These are phyloP conservation scores for Venturia aucupariae DNA, from an alignment of 2,329 filamentous ascomycete species.

Conservation along the genomic window DNA sequence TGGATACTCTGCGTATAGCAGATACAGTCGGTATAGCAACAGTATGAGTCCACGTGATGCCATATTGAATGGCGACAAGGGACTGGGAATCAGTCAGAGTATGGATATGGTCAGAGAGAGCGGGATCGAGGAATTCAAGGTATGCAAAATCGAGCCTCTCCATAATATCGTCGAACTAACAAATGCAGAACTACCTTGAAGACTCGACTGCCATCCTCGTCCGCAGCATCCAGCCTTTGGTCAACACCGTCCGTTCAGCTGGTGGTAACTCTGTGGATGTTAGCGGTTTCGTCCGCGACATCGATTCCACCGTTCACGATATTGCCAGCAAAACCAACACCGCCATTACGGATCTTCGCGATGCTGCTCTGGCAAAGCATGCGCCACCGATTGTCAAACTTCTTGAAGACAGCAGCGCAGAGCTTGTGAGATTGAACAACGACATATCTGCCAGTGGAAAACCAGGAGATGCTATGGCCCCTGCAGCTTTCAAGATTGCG, in stretches of 20 bases:
- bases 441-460: not conserved
- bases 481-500: slow-evolving; percentile 79
- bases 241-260: slow-evolving; percentile 52
- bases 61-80: slow-evolving; percentile 10
- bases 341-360: slow-evolving; percentile 31
- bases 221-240: slow-evolving; percentile 72
- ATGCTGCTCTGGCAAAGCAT: slow-evolving; percentile 43
- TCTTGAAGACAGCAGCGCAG: slow-evolving; percentile 54
- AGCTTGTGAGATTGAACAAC: slow-evolving; percentile 42
- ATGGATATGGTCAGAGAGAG: slow-evolving; percentile 21
- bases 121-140: slow-evolving; percentile 51
- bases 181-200: slow-evolving; percentile 60
- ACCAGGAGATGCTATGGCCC: slow-evolving; percentile 52
- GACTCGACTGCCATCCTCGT: slow-evolving; percentile 73
- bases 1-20: slow-evolving; percentile 13
- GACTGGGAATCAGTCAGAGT: slow-evolving; percentile 16
- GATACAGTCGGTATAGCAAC: slow-evolving; percentile 12
- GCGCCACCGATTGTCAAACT: slow-evolving; percentile 44
- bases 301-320: slow-evolving; percentile 60
- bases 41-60: slow-evolving; percentile 10
- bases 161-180: not conserved
- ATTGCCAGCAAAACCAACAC: slow-evolving; percentile 57
- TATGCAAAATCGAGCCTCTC: slow-evolving; percentile 24
- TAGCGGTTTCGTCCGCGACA: slow-evolving; percentile 58
- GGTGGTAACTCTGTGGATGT: slow-evolving; percentile 20